Percentiles rank a stretch among this genome's conserved stretches.
Conservation (phyloP, 768 basidiomycete species). For the Naganishia kalamii region DNA sequence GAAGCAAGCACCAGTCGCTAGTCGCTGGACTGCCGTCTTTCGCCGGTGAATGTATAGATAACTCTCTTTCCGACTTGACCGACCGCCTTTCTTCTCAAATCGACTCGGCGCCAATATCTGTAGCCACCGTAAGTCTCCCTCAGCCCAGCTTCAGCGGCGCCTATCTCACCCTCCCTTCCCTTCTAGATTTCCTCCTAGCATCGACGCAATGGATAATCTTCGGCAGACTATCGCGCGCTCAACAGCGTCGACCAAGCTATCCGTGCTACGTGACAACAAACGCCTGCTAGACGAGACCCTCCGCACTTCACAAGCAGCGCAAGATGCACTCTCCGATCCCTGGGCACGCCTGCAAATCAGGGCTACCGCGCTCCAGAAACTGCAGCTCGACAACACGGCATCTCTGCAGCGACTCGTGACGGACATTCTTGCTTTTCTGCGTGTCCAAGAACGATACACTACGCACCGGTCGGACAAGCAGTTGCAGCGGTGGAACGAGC, state of each 20-base stretch:
- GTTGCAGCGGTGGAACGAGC: neutral
- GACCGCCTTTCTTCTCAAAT: too few relatives aligned
- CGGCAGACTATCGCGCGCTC: neutral
- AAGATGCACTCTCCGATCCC: neutral
- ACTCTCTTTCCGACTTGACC: too few relatives aligned
- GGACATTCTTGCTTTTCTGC: neutral
- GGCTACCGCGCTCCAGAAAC: neutral
- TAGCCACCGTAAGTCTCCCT: too few relatives aligned
- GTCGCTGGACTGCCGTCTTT: too few relatives aligned
- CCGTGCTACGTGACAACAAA: slow-evolving; percentile 3
- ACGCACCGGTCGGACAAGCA: neutral
- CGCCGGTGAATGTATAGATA: too few relatives aligned
- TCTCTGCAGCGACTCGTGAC: neutral
- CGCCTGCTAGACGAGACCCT: neutral
- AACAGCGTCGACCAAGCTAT: neutral
- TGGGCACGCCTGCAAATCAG: neutral
- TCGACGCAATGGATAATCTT: neutral
- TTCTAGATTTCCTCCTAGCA: too few relatives aligned
- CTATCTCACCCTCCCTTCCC: too few relatives aligned
- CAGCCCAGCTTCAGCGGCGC: too few relatives aligned
- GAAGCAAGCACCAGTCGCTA: too few relatives aligned
- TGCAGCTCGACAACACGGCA: neutral
- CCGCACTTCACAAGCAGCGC: neutral
- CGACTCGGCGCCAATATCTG: too few relatives aligned
- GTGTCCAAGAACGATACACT: neutral